Percentiles rank a stretch among this genome's conserved stretches.
These are phyloP conservation scores for Albizia julibrissin DNA, from an alignment of 306 rosid genomes.

Conservation along the genomic window DNA sequence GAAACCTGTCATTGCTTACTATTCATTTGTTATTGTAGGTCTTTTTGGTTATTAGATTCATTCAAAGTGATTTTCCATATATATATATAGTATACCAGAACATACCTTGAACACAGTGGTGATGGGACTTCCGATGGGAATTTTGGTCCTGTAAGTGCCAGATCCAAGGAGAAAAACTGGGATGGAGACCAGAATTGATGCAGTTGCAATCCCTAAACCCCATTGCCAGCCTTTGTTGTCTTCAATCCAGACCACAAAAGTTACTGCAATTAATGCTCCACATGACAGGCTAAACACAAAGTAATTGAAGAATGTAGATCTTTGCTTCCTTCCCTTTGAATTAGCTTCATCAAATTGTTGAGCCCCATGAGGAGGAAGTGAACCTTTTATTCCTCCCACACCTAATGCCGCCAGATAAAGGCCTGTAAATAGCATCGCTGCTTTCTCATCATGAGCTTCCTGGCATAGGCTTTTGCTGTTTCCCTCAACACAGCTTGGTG, in stretches of 20 bases:
- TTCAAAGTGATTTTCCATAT: too few relatives aligned
- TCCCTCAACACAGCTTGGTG: conserved; percentile 54
- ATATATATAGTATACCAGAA: neutral
- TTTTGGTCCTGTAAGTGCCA: conserved; percentile 57
- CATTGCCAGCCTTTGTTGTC: conserved; percentile 91
- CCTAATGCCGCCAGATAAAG: conserved; percentile 81
- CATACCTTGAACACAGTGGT: conserved; percentile 68
- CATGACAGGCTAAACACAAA: conserved; percentile 69
- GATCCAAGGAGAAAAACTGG: conserved; percentile 81
- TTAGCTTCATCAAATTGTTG: conserved; percentile 75
- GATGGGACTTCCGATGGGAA: conserved; percentile 74
- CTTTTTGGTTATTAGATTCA: neutral
- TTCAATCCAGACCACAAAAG: conserved; percentile 85
- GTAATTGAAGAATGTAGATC: conserved; percentile 78
- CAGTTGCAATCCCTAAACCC: conserved; percentile 76
- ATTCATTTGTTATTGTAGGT: neutral
- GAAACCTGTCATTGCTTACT: too few relatives aligned
- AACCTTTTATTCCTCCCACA: conserved; percentile 90
- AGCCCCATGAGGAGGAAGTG: conserved; percentile 85
- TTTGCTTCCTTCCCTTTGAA: conserved; percentile 57
- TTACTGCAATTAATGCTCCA: conserved; percentile 78
- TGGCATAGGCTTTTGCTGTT: conserved; percentile 44
- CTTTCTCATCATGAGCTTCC: conserved; percentile 49
- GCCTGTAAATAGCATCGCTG: conserved; percentile 64
- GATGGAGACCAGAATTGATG: conserved; percentile 60